Evolutionary conservation across 768 basidiomycete genomes (phyloP), one percentile per base, ranked within the genome.

Genomic region (Podaxis sp.): DNA sequence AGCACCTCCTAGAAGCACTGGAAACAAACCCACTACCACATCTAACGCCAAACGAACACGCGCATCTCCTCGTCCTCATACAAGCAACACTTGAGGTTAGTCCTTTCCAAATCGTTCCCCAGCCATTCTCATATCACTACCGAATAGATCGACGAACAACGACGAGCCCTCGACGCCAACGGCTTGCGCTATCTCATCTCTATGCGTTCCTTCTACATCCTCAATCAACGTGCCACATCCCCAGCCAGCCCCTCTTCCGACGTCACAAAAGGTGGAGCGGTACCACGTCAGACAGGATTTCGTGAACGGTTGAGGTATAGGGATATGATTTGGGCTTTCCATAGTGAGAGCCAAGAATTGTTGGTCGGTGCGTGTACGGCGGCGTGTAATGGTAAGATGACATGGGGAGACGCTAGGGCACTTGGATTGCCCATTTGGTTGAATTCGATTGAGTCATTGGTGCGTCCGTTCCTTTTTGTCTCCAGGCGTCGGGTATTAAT

Each of bases 251-350:
- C 86, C 11, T 74, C 69, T 2, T 78, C 80, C 1, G 80, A 76
- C 52, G 81, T 82, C 50, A 83, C 84, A 24, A 82, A 82, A 7
- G 77, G 73, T 2, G 78, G 73, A 37, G 66, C 73, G 1, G 71
- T 78, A 13, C 78, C 78, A n/a, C 76, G 77, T 38, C 76, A 76
- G 65, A 82, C 84, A 44, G 86, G 82, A 30, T 81, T 85, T 67
- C 78, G 93, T 68, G 87, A 89, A 69, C 84, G 93, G n/a, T 80
- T 96, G 52, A 86, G 93, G 22, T 95, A 91, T 74, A 87, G 97
- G 37, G 96, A 99, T 73, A 93, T 98, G 78, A 82, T 98, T 28
- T 99, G 96, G 96, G 96, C 96, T 0, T 96, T 90, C 72, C 91
- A 97, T 68, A 97, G 95, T 70, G 95, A 97, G 74, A 93, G 88